These are phyloP conservation scores for Scutellaria minor DNA, from an alignment of 257 asterid species.

Conservation along the genomic window DNA sequence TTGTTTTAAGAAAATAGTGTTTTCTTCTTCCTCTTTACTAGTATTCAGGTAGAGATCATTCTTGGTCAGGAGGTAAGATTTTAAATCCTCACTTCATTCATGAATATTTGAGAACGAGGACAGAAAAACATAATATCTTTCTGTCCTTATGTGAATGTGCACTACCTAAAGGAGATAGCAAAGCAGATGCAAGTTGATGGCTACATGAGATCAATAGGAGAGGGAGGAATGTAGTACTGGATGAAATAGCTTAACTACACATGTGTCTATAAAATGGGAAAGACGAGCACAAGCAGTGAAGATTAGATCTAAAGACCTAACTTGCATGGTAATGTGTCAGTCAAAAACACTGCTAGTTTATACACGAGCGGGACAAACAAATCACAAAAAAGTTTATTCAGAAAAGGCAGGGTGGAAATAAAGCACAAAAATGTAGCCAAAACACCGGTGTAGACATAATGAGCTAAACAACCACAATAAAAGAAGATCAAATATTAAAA, in stretches of 20 bases:
- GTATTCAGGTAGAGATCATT: not conserved
- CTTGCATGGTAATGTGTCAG: not conserved
- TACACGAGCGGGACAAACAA: not conserved
- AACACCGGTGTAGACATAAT: not conserved
- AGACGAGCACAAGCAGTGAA: not conserved
- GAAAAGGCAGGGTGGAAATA: not conserved
- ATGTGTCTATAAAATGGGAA: not conserved
- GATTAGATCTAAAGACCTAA: not conserved
- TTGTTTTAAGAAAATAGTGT: not conserved
- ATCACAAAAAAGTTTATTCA: not conserved
- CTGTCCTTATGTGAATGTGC: not conserved
- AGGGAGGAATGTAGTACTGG: not conserved
- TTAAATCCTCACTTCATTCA: not conserved
- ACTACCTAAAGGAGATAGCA: not conserved
- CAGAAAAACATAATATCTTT: not conserved
- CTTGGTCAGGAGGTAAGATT: not conserved
- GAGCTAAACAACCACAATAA: slow-evolving; percentile 8
- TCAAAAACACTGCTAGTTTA: not conserved
- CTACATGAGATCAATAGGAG: not conserved
- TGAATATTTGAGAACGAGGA: slow-evolving; percentile 1
- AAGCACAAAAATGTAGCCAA: not conserved
- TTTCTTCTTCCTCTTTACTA: not conserved
- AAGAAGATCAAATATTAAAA: not conserved
- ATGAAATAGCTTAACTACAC: not conserved
- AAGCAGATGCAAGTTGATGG: not conserved